These are phyloP conservation scores for Trichoderma sp. DNA, from an alignment of 2,329 filamentous ascomycete species.

Conservation along the genomic window DNA sequence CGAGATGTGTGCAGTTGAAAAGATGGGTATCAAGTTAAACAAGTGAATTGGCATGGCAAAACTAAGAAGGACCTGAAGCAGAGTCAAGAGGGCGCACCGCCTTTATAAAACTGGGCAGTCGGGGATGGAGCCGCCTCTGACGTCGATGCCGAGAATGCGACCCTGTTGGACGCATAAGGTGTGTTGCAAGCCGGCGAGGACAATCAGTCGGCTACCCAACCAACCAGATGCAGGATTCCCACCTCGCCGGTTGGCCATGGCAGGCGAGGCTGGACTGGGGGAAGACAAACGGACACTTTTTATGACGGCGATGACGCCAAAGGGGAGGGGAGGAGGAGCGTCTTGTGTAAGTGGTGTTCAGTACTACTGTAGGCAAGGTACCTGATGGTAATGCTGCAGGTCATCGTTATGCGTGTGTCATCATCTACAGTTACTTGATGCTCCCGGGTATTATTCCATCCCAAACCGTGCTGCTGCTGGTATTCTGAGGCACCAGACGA, in stretches of 20 bases:
- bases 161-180: not conserved
- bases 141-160: conserved; percentile 8
- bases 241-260: not conserved
- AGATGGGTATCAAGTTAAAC: not conserved
- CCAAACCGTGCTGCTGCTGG: not conserved
- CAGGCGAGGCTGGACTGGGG: not conserved
- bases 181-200: not conserved
- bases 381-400: too few relatives aligned
- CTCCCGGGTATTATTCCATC: too few relatives aligned
- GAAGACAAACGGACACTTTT: not conserved
- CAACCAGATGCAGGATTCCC: not conserved
- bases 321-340: not conserved
- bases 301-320: conserved; percentile 17
- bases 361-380: too few relatives aligned
- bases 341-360: too few relatives aligned
- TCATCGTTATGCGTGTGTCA: too few relatives aligned
- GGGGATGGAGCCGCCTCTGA: conserved; percentile 9
- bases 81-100: not conserved
- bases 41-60: not conserved
- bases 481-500: not conserved
- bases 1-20: not conserved
- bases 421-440: too few relatives aligned
- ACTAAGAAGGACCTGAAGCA: not conserved
- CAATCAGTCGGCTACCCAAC: not conserved
- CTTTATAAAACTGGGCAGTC: conserved; percentile 1